These are phyloP conservation scores for Suhomyces sp. DNA, from an alignment of 805 yeast genomes.

Conservation along the genomic window DNA sequence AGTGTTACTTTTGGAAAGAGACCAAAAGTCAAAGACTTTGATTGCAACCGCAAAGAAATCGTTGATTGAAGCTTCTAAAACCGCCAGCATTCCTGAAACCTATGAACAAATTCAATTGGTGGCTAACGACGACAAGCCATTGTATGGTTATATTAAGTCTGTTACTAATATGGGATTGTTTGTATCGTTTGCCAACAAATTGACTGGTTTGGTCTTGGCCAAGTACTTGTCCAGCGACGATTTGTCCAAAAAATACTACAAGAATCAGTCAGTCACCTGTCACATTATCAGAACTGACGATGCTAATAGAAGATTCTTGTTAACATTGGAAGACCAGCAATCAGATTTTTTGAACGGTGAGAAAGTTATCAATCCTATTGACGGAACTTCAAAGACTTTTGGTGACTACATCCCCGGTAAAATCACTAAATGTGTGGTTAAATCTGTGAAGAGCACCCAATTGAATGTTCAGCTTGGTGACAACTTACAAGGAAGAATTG, in stretches of 20 bases:
- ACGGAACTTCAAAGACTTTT: constrained; percentile 43
- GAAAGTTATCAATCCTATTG: constrained; percentile 57
- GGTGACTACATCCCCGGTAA: constrained; percentile 60
- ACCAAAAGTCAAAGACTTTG: constrained; percentile 56
- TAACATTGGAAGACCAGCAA: constrained; percentile 50
- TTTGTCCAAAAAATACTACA: constrained; percentile 50
- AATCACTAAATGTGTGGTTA: constrained; percentile 57
- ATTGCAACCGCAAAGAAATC: constrained; percentile 63
- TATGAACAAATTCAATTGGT: constrained; percentile 57
- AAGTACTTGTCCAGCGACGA: constrained; percentile 60
- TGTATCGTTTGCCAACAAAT: constrained; percentile 72
- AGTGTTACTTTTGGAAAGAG: constrained; percentile 66
- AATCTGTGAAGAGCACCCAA: constrained; percentile 66
- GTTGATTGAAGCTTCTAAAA: constrained; percentile 61
- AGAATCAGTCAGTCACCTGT: constrained; percentile 70
- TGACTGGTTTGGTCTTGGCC: constrained; percentile 81
- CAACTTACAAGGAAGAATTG: constrained; percentile 75
- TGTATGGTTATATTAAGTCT: constrained; percentile 76
- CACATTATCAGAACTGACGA: constrained; percentile 66
- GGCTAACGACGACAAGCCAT: constrained; percentile 27
- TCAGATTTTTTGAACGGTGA: constrained; percentile 21
- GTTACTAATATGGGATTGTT: constrained; percentile 80
- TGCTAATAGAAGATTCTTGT: constrained; percentile 64
- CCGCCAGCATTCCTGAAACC: constrained; percentile 49
- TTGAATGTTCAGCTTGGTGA: constrained; percentile 74